Evolutionary conservation across 495 filamentous ascomycete species (phyloP), one percentile per base, ranked within the genome.

Genomic region (Aspergillus nidulans): DNA sequence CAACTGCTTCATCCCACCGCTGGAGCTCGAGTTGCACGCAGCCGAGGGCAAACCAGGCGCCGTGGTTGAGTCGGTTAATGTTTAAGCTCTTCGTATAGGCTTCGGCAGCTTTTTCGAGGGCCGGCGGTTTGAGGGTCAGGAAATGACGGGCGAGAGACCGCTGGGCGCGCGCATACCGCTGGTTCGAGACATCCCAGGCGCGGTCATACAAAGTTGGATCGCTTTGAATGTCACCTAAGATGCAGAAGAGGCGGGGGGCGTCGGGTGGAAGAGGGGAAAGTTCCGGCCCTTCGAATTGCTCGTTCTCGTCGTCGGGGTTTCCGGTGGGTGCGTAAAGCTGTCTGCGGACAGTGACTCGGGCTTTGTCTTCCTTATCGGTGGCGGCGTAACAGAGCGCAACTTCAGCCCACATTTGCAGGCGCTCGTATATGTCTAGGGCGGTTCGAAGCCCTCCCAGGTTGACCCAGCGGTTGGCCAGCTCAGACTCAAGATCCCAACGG

Each of bases 391-490:
- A 99, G 1, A 99, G 78, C 0, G 95, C 94, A 8, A 88, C 90
- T 72, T 99, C 94, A 9, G 94, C 88, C 92, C 92, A 97, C 72
- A 99, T 86, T 43, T 92, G 85, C 10, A 99, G 77, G 3, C 94
- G 81, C 71, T 95, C 91, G 71, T 96, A 99, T 61, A 99, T 97
- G 47, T 96, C 94, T 10, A 99, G 79, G 1, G 94, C 94, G 0
- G 92, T 92, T 1, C 89, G 81, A 7, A 99, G 76, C 43, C 89
- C 91, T 20, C 94, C 94, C 1, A 96, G 80, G 20, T 81, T 80
- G 16, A 90, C 86, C 94, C 94, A 99, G 5, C 90, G 85, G 51
- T 88, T 84, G 5, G 95, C 94, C 8, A 99, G 80, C 66, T 97
- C 95, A 0, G 91, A 85, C 67, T 99, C 94, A 5, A 99, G 81